A percentile compares a stretch with the other conserved stretches of the same genome.
Evolutionary conservation across 805 yeast species (phyloP).

Genomic region (Myxozyma mucilagina): DNA sequence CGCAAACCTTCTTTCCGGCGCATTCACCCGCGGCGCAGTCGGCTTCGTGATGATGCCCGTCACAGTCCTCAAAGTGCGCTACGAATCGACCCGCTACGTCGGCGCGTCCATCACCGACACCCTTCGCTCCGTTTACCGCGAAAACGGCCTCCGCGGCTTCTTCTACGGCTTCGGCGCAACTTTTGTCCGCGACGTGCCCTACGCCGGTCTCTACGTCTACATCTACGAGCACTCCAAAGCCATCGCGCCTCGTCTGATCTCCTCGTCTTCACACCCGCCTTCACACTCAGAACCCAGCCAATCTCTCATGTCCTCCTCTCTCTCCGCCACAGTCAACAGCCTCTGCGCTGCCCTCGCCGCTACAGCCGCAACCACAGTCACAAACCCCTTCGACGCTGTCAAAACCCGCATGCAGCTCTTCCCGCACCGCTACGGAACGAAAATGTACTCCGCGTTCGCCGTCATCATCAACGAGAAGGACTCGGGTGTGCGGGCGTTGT

Average conservation of each 20-base stretch:
- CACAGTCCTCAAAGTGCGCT: constrained; percentile 85
- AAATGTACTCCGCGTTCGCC: constrained; percentile 44
- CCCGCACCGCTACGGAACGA: constrained; percentile 49
- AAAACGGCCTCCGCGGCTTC: constrained; percentile 65
- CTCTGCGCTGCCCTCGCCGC: constrained; percentile 80
- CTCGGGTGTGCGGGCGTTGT: constrained; percentile 53
- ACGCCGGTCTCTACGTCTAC: constrained; percentile 88
- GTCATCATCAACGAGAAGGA: constrained; percentile 46
- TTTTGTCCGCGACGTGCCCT: constrained; percentile 86
- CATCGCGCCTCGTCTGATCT: constrained; percentile 49
- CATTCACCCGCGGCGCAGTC: constrained; percentile 72
- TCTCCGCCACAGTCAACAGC: constrained; percentile 64
- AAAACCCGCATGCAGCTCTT: constrained; percentile 87
- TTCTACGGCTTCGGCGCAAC: constrained; percentile 89
- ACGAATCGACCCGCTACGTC: constrained; percentile 74
- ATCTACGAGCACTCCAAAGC: constrained; percentile 77
- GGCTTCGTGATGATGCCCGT: constrained; percentile 94
- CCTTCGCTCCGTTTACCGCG: constrained; percentile 51
- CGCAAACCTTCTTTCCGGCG: constrained; percentile 77
- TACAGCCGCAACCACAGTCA: constrained; percentile 72
- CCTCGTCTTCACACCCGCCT: constrained; percentile 22
- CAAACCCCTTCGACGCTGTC: constrained; percentile 94
- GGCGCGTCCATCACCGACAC: constrained; percentile 69
- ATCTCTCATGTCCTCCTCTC: constrained; percentile 35
- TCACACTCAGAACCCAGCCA: neutral